Percentiles rank a stretch among this genome's conserved stretches.
Conservation (phyloP, 1,284 basidiomycete species). For the Mycena citricolor region DNA sequence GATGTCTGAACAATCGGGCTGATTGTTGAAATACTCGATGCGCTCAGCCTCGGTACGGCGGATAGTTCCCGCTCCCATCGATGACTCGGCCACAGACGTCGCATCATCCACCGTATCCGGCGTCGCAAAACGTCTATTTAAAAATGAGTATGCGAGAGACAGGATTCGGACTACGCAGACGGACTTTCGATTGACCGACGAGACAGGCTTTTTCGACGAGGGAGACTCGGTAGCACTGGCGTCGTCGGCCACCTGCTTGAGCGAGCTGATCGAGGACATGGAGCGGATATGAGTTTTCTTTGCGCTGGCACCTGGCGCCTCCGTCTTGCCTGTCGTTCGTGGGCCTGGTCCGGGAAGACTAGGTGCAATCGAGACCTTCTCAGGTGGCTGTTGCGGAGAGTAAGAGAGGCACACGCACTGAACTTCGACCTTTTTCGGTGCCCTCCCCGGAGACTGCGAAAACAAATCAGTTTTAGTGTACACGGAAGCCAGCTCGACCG, state of each 20-base stretch:
- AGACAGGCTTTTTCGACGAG: constrained; percentile 29
- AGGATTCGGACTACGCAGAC: background rate
- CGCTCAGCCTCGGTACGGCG: constrained; percentile 60
- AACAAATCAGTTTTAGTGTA: too few relatives aligned
- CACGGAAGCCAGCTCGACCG: too few relatives aligned
- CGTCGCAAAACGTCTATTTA: constrained; percentile 17
- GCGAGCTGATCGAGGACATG: constrained; percentile 32
- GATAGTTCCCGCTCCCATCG: constrained; percentile 37
- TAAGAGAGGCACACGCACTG: constrained; percentile 34
- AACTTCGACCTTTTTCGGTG: constrained; percentile 42
- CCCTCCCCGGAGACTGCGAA: constrained; percentile 23
- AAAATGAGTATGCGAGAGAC: background rate
- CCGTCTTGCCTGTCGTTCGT: constrained; percentile 25
- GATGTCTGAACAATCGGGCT: constrained; percentile 52
- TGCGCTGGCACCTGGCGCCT: constrained; percentile 21
- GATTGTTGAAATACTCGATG: constrained; percentile 58
- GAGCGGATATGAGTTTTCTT: constrained; percentile 32
- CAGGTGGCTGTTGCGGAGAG: background rate
- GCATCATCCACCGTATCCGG: constrained; percentile 44
- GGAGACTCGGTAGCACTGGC: constrained; percentile 19
- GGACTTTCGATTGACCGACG: constrained; percentile 22
- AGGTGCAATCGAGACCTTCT: background rate
- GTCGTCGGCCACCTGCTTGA: constrained; percentile 29
- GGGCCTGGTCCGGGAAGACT: constrained; percentile 34
- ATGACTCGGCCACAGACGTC: constrained; percentile 49